Base-by-base conservation (phyloP, 345 rosid species). In the Brassica cretica region DNA sequence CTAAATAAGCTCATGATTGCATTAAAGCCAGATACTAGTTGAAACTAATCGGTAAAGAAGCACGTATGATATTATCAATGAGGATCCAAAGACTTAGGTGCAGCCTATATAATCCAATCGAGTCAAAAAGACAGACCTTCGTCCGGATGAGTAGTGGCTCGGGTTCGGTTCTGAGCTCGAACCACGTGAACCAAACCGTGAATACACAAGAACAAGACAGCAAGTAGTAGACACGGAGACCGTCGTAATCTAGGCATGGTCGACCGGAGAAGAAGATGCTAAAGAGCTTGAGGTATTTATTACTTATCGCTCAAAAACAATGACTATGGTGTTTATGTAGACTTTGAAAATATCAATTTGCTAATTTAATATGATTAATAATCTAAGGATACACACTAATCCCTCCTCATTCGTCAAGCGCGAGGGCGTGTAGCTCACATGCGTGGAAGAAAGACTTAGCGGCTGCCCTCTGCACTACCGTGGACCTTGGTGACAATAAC, bases 141-240 rank as follows among this genome's bases (percentile, higher is more conserved):
- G 33, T 68, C 82, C 18, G 78, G 70, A 61, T 73, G 66, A 61
- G 77, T 78, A 25, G 81, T 78, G 21, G 77, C 73, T 66, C 29
- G 8, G 32, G 78, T 68, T 73, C 29, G 58, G 51, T 74, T 79
- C 41, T 79, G 82, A 59, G 78, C 82, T 79, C 2, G 32, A 49
- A 73, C 70, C 12, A 78, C 15, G 8, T 46, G 59, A 73, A 73
- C 19, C 37, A 18, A 35, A 51, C 70, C 25, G 49, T 21, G 56
- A 8, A 62, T 15, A 73, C 66, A 79, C 14, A 79, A 59, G 33
- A 73, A 74, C 74, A 25, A 73, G 18, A 14, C 14, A 14, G 37
- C 15, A 59, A 79, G 66, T 44, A 79, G 25, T 1, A 73, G 66
- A 74, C 2, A 62, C 12, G 4, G 59, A 8, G 15, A 62, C 66